Evolutionary conservation across 73 alveolate species (phyloP).

Genomic region (Breviolum minutum): DNA sequence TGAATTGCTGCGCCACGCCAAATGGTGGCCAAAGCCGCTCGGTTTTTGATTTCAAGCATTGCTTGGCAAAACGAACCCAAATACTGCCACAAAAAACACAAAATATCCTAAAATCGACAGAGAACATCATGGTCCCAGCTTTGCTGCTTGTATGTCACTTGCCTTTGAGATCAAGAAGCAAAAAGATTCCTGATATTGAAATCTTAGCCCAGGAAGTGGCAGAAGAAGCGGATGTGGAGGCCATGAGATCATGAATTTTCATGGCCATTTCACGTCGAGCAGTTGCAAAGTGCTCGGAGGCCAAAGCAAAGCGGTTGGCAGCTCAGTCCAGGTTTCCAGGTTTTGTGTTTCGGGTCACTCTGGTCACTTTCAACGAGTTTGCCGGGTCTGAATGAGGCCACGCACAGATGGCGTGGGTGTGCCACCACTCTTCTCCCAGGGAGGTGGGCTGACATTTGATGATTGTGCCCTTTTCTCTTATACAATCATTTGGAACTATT

Average conservation of each 20-base stretch:
- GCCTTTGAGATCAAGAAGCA: no score
- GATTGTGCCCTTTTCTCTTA: background rate
- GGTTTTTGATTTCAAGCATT: background rate
- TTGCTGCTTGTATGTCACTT: no score
- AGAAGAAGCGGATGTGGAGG: slow-evolving; percentile 37
- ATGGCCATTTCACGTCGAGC: background rate
- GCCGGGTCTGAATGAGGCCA: background rate
- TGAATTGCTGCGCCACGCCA: slow-evolving; percentile 22
- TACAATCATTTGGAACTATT: background rate
- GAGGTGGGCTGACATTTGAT: background rate
- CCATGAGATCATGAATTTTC: background rate
- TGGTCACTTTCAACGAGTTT: no score
- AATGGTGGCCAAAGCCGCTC: slow-evolving; percentile 50
- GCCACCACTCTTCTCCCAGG: slow-evolving; percentile 62
- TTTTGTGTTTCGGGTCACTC: background rate
- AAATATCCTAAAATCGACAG: background rate
- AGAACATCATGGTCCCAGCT: no score
- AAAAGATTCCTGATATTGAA: no score
- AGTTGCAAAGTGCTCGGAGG: background rate
- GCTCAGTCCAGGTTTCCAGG: background rate
- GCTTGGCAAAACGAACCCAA: no score
- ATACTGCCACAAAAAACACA: no score
- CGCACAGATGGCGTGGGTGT: slow-evolving; percentile 67
- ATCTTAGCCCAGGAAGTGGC: slow-evolving; percentile 13
- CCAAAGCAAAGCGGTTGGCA: slow-evolving; percentile 61